phyloP scores from a whole-genome alignment of 352 stramenopile genomes.

The Globisporangium cederbergense region DNA sequence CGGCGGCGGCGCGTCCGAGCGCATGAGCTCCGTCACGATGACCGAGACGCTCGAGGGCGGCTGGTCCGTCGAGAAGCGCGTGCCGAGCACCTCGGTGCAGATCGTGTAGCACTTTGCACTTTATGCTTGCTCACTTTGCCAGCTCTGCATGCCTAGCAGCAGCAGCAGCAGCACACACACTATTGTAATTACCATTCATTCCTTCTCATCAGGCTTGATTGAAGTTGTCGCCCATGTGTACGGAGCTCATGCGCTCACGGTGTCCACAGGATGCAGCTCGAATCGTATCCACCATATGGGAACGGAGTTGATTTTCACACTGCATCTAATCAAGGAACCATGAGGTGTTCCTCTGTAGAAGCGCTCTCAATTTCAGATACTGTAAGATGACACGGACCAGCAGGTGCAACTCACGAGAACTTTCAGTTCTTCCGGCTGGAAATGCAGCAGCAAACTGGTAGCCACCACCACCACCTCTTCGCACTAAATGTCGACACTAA shows the following conservation, averaged over 20 bases:
- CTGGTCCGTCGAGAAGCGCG: conserved; percentile 82
- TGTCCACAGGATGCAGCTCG: conserved; percentile 4
- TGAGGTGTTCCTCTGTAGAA: background rate
- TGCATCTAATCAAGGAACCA: background rate
- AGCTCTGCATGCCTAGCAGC: background rate
- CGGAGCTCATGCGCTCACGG: background rate
- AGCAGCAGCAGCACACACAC: background rate
- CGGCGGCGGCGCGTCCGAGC: conserved; percentile 4
- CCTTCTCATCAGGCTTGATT: background rate
- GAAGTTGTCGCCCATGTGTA: background rate
- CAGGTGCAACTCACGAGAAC: background rate
- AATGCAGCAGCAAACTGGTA: conserved; percentile 1
- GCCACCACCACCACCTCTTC: background rate
- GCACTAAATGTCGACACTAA: background rate
- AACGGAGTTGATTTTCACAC: background rate
- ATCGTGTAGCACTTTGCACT: conserved; percentile 35
- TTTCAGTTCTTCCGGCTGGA: conserved; percentile 5
- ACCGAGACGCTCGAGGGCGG: conserved; percentile 77
- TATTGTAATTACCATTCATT: background rate
- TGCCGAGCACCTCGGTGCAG: conserved; percentile 48
- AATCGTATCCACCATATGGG: conserved; percentile 9
- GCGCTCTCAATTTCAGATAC: background rate
- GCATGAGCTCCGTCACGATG: conserved; percentile 35
- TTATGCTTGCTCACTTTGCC: too few relatives aligned
- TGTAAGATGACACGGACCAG: background rate